A percentile compares a stretch with the other conserved stretches of the same genome.
phyloP scores from a whole-genome alignment of 2,329 filamentous ascomycete species.

The Esteya vermicola region DNA sequence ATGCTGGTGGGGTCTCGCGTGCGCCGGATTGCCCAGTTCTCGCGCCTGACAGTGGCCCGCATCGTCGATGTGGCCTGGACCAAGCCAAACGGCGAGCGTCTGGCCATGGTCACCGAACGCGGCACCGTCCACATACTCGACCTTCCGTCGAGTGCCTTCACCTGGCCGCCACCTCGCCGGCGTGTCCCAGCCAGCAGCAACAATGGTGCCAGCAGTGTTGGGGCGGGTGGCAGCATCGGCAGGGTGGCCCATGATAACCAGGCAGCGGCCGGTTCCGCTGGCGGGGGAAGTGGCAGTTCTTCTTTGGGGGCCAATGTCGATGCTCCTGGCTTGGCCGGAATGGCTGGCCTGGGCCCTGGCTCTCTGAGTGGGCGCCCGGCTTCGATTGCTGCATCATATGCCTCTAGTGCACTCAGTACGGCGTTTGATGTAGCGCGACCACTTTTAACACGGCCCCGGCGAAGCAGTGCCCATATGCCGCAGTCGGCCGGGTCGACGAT shows the following conservation, averaged over 20 bases:
- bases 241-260: no score
- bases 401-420: slow-evolving; percentile 55
- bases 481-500: slow-evolving; percentile 29
- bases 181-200: slow-evolving; percentile 21
- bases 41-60: slow-evolving; percentile 79
- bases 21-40: slow-evolving; percentile 76
- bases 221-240: slow-evolving; percentile 12
- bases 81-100: slow-evolving; percentile 61
- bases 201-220: slow-evolving; percentile 26
- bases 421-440: slow-evolving; percentile 55
- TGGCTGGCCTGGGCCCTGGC: no score
- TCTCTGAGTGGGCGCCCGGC: no score
- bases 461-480: slow-evolving; percentile 28
- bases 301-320: slow-evolving; percentile 27
- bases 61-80: slow-evolving; percentile 88
- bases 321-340: slow-evolving; percentile 1
- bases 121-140: slow-evolving; percentile 93
- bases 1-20: slow-evolving; percentile 45
- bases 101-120: slow-evolving; percentile 83
- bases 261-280: neutral
- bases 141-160: slow-evolving; percentile 66
- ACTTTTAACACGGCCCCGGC: slow-evolving; percentile 39
- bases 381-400: slow-evolving; percentile 50
- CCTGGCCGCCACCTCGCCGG: slow-evolving; percentile 66
- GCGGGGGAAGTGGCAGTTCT: slow-evolving; percentile 16